Conservation (phyloP, 108 stramenopile genomes). For the Fistulifera pelliculosa region DNA sequence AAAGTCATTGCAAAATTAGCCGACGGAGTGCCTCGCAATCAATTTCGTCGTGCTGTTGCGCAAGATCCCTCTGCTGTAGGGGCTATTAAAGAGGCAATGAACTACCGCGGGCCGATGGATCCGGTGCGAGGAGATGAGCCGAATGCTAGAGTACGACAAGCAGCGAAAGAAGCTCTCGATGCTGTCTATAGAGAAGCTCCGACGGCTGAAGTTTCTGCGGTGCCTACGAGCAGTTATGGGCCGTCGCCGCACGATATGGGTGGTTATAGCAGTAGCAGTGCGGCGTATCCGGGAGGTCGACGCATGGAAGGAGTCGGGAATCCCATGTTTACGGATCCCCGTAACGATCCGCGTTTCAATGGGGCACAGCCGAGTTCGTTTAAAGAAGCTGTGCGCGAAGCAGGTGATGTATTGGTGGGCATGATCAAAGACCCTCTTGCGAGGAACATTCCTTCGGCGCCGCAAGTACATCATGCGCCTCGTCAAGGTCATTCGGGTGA, state of each 20-base stretch:
- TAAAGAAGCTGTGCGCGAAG: constrained; percentile 37
- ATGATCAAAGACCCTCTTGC: constrained; percentile 89
- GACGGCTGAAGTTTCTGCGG: constrained; percentile 3
- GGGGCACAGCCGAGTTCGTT: constrained; percentile 13
- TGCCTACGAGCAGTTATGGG: constrained; percentile 7
- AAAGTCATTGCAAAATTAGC: constrained; percentile 67
- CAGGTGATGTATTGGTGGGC: constrained; percentile 56
- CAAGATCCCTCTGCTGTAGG: constrained; percentile 60
- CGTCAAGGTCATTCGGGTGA: constrained; percentile 20
- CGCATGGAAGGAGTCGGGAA: constrained; percentile 89
- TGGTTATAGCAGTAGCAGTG: constrained; percentile 4
- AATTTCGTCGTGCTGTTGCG: constrained; percentile 85
- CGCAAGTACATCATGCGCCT: constrained; percentile 19
- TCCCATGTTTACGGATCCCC: constrained; percentile 82
- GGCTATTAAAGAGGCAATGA: constrained; percentile 81
- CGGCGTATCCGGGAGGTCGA: constrained; percentile 7
- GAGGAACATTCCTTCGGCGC: constrained; percentile 20
- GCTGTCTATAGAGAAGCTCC: constrained; percentile 80
- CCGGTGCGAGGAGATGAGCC: constrained; percentile 92
- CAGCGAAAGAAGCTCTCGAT: constrained; percentile 94
- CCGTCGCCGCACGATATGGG: neutral
- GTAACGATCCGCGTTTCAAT: constrained; percentile 24
- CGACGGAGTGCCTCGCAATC: constrained; percentile 40
- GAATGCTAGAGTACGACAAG: constrained; percentile 78
- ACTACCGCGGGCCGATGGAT: constrained; percentile 86